phyloP scores from a whole-genome alignment of 2,329 filamentous ascomycete species.

The Ophiostoma montium region DNA sequence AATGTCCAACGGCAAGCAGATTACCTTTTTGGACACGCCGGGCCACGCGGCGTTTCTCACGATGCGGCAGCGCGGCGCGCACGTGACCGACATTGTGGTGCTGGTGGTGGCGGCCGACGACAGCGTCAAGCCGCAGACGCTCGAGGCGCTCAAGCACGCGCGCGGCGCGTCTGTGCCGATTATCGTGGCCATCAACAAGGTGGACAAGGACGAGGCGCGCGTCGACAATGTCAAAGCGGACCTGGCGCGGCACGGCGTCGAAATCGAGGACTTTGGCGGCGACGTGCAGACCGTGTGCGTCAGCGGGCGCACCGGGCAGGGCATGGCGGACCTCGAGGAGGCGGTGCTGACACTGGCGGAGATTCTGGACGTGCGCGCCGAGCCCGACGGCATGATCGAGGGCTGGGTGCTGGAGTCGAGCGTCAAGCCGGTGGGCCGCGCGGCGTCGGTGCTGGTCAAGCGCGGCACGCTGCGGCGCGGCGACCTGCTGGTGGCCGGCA shows the following conservation, averaged over 20 bases:
- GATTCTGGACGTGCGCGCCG: conserved; percentile 78
- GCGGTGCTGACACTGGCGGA: conserved; percentile 76
- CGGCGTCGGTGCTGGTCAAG: conserved; percentile 78
- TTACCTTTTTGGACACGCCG: conserved; percentile 94
- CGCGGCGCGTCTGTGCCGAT: conserved; percentile 78
- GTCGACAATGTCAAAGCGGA: conserved; percentile 79
- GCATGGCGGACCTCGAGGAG: conserved; percentile 87
- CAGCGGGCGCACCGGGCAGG: conserved; percentile 83
- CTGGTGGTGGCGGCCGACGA: conserved; percentile 94
- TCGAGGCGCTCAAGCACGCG: conserved; percentile 93
- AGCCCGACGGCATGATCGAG: conserved; percentile 62
- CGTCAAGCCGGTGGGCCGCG: conserved; percentile 70
- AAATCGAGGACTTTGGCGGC: conserved; percentile 89
- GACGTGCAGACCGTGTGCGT: conserved; percentile 87
- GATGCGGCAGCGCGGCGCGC: conserved; percentile 90
- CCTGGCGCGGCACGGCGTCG: conserved; percentile 66
- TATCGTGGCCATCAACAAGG: conserved; percentile 95
- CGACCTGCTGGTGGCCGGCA: conserved; percentile 75
- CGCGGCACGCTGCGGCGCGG: conserved; percentile 72
- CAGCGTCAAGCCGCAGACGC: conserved; percentile 90
- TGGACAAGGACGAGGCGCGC: conserved; percentile 75
- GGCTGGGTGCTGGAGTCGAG: conserved; percentile 91
- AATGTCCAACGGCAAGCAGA: conserved; percentile 72
- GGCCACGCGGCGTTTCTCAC: conserved; percentile 90
- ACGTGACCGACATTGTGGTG: conserved; percentile 93